Percentiles rank a stretch among this genome's conserved stretches.
phyloP scores from a whole-genome alignment of 78 protist species.

The Dictyostelium discoideum region DNA sequence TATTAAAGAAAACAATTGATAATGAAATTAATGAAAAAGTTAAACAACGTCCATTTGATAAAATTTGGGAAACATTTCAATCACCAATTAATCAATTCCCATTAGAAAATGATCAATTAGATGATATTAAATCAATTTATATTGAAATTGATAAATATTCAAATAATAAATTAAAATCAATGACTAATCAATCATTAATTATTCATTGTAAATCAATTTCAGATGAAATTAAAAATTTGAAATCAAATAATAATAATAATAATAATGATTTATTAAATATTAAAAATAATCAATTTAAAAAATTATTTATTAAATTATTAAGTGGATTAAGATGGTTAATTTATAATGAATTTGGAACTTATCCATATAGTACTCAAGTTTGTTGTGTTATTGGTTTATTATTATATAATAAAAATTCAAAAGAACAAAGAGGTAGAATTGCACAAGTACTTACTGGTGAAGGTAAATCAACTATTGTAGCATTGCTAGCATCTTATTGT shows the following conservation, averaged over 20 bases:
- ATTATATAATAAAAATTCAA: not conserved
- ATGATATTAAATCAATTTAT: not conserved
- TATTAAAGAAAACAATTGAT: not conserved
- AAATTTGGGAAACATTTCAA: not conserved
- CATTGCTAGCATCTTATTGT: not conserved
- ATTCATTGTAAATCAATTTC: not conserved
- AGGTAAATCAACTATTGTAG: constrained; percentile 15
- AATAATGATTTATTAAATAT: not conserved
- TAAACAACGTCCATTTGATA: constrained; percentile 1
- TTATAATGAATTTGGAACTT: not conserved
- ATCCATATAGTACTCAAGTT: constrained; percentile 29
- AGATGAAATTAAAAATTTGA: not conserved
- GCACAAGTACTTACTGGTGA: constrained; percentile 28
- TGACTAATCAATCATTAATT: constrained; percentile 1
- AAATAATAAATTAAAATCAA: not conserved
- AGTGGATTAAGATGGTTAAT: constrained; percentile 21
- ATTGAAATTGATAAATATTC: not conserved
- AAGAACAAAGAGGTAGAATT: not conserved
- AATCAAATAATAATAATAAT: not conserved
- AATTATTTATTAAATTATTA: not conserved
- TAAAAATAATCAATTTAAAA: not conserved
- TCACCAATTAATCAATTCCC: constrained; percentile 15
- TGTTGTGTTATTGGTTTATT: constrained; percentile 22
- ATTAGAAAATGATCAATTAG: not conserved
- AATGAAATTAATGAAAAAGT: constrained; percentile 9